Evolutionary conservation across 129 eudicot genomes (phyloP).

Genomic region (Chrysanthemum lavandulifolium): DNA sequence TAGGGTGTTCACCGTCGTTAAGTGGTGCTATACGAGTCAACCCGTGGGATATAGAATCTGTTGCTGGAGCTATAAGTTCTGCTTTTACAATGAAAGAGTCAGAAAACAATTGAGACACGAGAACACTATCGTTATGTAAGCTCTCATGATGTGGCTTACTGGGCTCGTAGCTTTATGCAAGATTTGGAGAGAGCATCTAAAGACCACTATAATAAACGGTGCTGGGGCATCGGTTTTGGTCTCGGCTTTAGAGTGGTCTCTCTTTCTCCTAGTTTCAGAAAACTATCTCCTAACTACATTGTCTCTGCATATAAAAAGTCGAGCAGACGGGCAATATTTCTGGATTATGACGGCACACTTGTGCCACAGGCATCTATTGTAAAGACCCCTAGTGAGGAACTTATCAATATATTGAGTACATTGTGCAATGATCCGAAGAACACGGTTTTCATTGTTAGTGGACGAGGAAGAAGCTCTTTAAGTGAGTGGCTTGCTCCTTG

Average conservation of each 20-base stretch:
- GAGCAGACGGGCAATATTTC: constrained; percentile 65
- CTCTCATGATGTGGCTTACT: constrained; percentile 79
- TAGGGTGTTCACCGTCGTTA: constrained; percentile 87
- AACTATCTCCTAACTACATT: constrained; percentile 50
- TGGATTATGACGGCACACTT: constrained; percentile 84
- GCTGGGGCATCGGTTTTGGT: constrained; percentile 86
- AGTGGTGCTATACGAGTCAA: constrained; percentile 95
- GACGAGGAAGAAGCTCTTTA: constrained; percentile 62
- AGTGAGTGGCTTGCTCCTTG: constrained; percentile 81
- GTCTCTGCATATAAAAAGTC: constrained; percentile 63
- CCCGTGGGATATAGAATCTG: constrained; percentile 86
- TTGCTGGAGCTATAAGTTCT: constrained; percentile 62
- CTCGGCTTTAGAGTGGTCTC: constrained; percentile 68
- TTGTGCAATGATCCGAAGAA: constrained; percentile 77
- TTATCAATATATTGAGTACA: constrained; percentile 42
- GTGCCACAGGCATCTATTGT: constrained; percentile 56
- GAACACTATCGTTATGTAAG: constrained; percentile 72
- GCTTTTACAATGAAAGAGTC: constrained; percentile 60
- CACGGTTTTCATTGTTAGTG: constrained; percentile 79
- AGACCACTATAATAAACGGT: constrained; percentile 61
- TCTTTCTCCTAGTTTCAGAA: constrained; percentile 68
- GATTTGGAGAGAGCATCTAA: constrained; percentile 70
- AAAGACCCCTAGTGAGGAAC: constrained; percentile 59
- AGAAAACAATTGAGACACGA: constrained; percentile 67
- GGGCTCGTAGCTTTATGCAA: constrained; percentile 80